Base-by-base conservation (phyloP, 768 basidiomycete species). In the Hericium erinaceus region DNA sequence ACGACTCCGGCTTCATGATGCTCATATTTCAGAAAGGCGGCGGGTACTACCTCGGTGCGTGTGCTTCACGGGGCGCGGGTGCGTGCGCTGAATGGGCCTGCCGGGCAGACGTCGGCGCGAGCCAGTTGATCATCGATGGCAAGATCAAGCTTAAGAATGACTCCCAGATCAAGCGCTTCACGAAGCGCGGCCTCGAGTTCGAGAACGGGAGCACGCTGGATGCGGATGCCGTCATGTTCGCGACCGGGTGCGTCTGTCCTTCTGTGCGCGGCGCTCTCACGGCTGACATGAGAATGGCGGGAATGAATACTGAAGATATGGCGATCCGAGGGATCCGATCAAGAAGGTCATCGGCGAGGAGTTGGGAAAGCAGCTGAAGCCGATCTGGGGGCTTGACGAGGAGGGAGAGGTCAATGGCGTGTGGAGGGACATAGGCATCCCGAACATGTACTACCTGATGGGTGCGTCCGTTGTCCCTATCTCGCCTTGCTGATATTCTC, bases 21-120 rank as follows among this genome's bases (percentile, higher is more conserved):
- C 67, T 79, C 20, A 76, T 73, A 10, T 80, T 73, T 69, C 64
- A 60, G 4, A 73, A 69, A 49, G 77, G 68, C 1, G 82, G 83
- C 41, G 83, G 87, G 6, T 88, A 84, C 67, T 89, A 89, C 68
- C 70, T 87, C 1, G 84, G 86, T 80, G 58, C 28, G 71, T 58
- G 5, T 11, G 2, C n/a, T 10, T 20, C 28, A 39, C 33, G 11
- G 1, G 16, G 24, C 13, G 11, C 40, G 16, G n/a, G 55, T 20
- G 28, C 33, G 28, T 13, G 44, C 48, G 38, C 51, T 58, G 40
- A 50, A 8, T 40, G 51, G 24, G 8, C 37, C 26, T 54, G 40
- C 28, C 24, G 38, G 18, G 51, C 52, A 77, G 76, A 76, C 33
- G 72, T 72, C 39, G 72, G 75, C 41, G 72, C 73, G 37, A 73